phyloP scores from a whole-genome alignment of 2,329 filamentous ascomycete species.

The Curvularia verruculosa region DNA sequence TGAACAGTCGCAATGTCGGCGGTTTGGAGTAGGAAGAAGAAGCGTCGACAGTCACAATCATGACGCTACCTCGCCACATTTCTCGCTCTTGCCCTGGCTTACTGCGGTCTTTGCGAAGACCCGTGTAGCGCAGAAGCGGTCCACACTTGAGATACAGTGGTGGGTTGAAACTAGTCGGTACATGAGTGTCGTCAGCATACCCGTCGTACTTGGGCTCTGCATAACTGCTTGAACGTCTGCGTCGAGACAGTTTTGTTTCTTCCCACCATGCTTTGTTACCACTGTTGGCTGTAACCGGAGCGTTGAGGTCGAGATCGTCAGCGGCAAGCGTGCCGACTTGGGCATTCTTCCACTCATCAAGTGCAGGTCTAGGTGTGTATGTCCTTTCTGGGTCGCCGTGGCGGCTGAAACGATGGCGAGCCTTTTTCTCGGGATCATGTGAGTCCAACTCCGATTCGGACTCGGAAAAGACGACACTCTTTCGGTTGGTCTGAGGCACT shows the following conservation, averaged over 20 bases:
- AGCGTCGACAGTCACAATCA: constrained; percentile 91
- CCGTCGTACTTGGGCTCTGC: constrained; percentile 64
- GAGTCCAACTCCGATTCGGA: constrained; percentile 31
- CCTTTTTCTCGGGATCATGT: constrained; percentile 33
- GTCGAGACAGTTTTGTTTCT: constrained; percentile 55
- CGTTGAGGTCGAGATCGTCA: constrained; percentile 53
- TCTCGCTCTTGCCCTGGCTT: constrained; percentile 65
- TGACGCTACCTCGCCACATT: constrained; percentile 89
- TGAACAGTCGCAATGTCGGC: constrained; percentile 82
- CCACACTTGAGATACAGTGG: constrained; percentile 86
- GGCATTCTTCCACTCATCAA: constrained; percentile 62
- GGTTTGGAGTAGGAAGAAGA: constrained; percentile 80
- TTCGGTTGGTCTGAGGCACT: constrained; percentile 43
- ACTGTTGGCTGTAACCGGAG: constrained; percentile 35
- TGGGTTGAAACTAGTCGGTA: constrained; percentile 79
- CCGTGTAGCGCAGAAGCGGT: constrained; percentile 86
- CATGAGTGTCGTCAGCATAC: constrained; percentile 68
- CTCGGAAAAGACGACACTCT: constrained; percentile 51
- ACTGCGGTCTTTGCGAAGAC: constrained; percentile 68
- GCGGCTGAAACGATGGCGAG: constrained; percentile 44
- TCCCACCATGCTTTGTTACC: constrained; percentile 76
- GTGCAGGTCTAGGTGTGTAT: constrained; percentile 65
- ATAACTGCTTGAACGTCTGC: constrained; percentile 44
- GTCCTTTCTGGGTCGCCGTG: constrained; percentile 53
- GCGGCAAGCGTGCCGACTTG: constrained; percentile 48